phyloP scores from a whole-genome alignment of 805 yeast species.

The Vanderwaltozyma verrucispora region DNA sequence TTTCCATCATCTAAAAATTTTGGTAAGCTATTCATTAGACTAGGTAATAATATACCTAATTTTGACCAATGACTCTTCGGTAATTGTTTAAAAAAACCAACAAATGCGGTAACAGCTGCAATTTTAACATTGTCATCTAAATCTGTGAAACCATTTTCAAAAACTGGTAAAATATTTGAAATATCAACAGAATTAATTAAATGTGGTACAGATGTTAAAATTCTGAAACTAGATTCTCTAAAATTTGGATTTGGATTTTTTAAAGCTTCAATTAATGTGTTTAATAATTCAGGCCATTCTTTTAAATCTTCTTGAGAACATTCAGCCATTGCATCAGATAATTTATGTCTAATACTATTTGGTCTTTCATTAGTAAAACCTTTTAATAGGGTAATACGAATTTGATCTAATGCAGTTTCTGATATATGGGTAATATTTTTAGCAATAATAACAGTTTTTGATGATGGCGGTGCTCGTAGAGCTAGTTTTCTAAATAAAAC shows the following conservation, averaged over 20 bases:
- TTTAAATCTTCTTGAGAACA: slow-evolving; percentile 60
- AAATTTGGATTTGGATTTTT: slow-evolving; percentile 47
- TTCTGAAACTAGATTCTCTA: slow-evolving; percentile 86
- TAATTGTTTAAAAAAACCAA: slow-evolving; percentile 72
- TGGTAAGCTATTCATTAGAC: slow-evolving; percentile 76
- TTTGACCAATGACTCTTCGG: slow-evolving; percentile 73
- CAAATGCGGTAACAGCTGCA: slow-evolving; percentile 87
- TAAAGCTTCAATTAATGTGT: slow-evolving; percentile 61
- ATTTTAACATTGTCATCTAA: slow-evolving; percentile 73
- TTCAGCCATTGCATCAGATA: slow-evolving; percentile 91
- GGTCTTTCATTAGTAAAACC: slow-evolving; percentile 66
- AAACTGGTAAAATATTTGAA: slow-evolving; percentile 51
- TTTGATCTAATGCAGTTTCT: slow-evolving; percentile 46
- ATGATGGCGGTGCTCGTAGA: slow-evolving; percentile 56
- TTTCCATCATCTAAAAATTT: slow-evolving; percentile 70
- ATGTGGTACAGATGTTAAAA: slow-evolving; percentile 75
- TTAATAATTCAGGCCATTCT: slow-evolving; percentile 71
- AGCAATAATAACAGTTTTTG: slow-evolving; percentile 52
- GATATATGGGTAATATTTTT: slow-evolving; percentile 67
- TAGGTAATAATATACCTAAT: slow-evolving; percentile 72
- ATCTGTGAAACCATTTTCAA: slow-evolving; percentile 76
- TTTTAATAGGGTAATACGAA: slow-evolving; percentile 53
- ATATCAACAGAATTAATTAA: slow-evolving; percentile 53
- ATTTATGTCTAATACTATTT: slow-evolving; percentile 76
- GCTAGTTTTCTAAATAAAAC: slow-evolving; percentile 86